A percentile compares a stretch with the other conserved stretches of the same genome.
These are phyloP conservation scores for Fusarium zealandicum DNA, from an alignment of 2,329 filamentous ascomycete species.

Conservation along the genomic window DNA sequence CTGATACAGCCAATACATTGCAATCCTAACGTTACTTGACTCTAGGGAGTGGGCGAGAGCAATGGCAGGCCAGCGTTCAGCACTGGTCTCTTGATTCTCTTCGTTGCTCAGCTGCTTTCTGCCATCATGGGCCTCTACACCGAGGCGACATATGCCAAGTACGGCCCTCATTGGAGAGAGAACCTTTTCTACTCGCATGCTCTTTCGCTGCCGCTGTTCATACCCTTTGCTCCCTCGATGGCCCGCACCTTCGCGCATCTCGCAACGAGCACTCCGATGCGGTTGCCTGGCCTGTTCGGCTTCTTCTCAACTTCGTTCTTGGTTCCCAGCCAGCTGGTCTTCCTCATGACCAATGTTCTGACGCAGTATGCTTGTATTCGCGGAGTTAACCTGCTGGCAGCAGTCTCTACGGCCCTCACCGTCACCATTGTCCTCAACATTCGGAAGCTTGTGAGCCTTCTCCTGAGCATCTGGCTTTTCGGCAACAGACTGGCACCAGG, in stretches of 20 bases:
- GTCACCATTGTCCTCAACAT: conserved; percentile 97
- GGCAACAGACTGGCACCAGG: conserved; percentile 80
- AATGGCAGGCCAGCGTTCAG: conserved; percentile 45
- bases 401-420: conserved; percentile 87
- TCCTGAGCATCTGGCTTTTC: conserved; percentile 93
- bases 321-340: conserved; percentile 74
- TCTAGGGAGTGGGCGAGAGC: conserved; percentile 29
- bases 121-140: conserved; percentile 96
- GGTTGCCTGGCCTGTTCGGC: conserved; percentile 35
- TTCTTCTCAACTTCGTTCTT: conserved; percentile 13
- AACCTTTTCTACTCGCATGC: conserved; percentile 93
- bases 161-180: conserved; percentile 92
- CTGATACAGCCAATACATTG: not conserved
- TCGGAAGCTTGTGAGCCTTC: conserved; percentile 87
- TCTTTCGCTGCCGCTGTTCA: conserved; percentile 77
- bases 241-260: conserved; percentile 69
- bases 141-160: conserved; percentile 84
- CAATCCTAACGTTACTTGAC: not conserved
- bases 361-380: conserved; percentile 96
- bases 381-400: conserved; percentile 92
- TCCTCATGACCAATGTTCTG: conserved; percentile 77
- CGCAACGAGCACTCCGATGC: conserved; percentile 67
- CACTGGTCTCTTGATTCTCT: conserved; percentile 81
- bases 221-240: conserved; percentile 74
- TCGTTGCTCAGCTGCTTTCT: conserved; percentile 86